phyloP scores from a whole-genome alignment of 352 stramenopile species.

The Pythium monospermum region DNA sequence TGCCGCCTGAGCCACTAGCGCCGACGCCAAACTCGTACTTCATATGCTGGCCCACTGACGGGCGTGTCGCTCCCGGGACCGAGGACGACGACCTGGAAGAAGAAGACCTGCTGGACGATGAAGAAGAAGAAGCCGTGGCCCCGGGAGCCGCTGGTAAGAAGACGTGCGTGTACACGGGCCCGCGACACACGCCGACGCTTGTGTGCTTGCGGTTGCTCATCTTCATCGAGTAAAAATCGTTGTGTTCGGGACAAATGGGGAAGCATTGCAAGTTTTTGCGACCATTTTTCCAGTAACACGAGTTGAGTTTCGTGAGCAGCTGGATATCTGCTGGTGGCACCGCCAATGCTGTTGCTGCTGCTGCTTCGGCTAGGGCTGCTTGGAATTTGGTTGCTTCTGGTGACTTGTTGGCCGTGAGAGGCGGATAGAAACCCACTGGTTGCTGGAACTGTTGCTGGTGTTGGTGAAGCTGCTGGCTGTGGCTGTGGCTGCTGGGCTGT shows the following conservation, averaged over 20 bases:
- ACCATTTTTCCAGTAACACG: constrained; percentile 88
- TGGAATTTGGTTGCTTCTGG: neutral
- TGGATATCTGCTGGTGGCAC: constrained; percentile 25
- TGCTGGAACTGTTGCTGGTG: neutral
- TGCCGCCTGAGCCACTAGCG: constrained; percentile 32
- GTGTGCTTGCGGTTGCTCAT: constrained; percentile 88
- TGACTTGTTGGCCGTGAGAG: too few species aligned
- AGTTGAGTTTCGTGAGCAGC: constrained; percentile 53
- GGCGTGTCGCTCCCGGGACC: constrained; percentile 10
- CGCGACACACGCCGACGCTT: constrained; percentile 76
- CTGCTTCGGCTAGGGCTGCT: neutral
- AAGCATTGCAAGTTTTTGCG: constrained; percentile 90
- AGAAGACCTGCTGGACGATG: too few species aligned
- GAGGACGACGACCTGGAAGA: too few species aligned
- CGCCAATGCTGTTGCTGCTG: neutral
- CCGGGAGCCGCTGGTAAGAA: constrained; percentile 32
- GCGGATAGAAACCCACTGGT: too few species aligned
- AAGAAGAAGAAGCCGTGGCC: constrained; percentile 16
- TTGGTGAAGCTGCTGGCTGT: too few species aligned
- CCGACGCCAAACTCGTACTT: constrained; percentile 46
- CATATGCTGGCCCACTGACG: constrained; percentile 45
- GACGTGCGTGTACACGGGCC: constrained; percentile 72
- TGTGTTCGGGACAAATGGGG: constrained; percentile 76
- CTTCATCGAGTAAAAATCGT: constrained; percentile 89
- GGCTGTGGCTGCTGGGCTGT: too few species aligned